Conservation (phyloP, 805 yeast species). For the Spathaspora passalidarum region DNA sequence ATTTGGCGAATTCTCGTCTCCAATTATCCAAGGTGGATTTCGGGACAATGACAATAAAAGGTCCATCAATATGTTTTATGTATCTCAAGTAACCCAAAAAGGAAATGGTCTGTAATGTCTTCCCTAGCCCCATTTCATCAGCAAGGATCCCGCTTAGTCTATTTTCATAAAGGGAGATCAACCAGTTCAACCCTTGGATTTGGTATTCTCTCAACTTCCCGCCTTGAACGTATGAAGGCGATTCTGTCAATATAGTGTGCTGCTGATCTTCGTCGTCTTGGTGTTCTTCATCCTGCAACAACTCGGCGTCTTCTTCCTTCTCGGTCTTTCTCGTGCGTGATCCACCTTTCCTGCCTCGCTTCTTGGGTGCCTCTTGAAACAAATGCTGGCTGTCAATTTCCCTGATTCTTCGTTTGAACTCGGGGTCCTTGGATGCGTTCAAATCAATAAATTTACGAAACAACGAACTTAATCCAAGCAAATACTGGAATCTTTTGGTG, state of each 20-base stretch:
- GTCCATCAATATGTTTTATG: conserved; percentile 77
- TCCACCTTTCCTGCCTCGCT: conserved; percentile 12
- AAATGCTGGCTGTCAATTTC: conserved; percentile 52
- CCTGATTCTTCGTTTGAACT: conserved; percentile 53
- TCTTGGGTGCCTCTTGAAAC: conserved; percentile 25
- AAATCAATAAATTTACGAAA: conserved; percentile 67
- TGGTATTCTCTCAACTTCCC: conserved; percentile 90
- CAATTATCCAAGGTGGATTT: conserved; percentile 95
- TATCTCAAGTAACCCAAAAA: conserved; percentile 87
- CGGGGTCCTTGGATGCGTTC: conserved; percentile 61
- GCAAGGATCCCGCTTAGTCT: conserved; percentile 90
- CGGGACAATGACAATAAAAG: conserved; percentile 88
- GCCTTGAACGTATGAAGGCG: conserved; percentile 68
- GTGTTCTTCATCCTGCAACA: conserved; percentile 75
- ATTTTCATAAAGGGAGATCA: conserved; percentile 83
- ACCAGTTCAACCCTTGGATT: conserved; percentile 93
- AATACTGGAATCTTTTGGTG: conserved; percentile 62
- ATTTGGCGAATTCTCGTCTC: conserved; percentile 88
- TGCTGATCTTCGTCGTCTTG: conserved; percentile 48
- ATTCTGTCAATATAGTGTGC: conserved; percentile 72
- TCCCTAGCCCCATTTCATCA: conserved; percentile 98
- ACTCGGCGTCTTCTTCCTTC: conserved; percentile 93
- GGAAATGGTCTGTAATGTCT: conserved; percentile 91
- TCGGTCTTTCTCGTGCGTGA: conserved; percentile 81
- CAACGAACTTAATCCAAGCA: conserved; percentile 61